Evolutionary conservation across 192 early-diverging fungal species (phyloP), one percentile per base, ranked within the genome.

Genomic region (Cetraspora pellucida): DNA sequence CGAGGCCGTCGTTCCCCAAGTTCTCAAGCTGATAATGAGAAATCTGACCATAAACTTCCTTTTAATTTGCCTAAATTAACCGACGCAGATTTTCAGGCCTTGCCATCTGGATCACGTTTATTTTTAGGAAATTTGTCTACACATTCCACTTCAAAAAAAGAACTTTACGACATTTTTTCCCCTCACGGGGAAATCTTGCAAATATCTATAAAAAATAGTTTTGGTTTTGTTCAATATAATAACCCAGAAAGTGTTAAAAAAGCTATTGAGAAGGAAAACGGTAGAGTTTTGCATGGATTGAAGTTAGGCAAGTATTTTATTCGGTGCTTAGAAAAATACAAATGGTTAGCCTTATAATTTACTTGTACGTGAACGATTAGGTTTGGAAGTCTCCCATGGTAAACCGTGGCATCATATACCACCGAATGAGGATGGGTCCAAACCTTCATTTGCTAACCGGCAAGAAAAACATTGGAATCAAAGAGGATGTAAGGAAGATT

Each of bases 191-290:
- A 76, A 66, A 66, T 76, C 66, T 76, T 76, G 25, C 63, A 76
- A 64, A 76, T 76, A 37, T 76, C 74, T 25, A 76, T 76, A 28
- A 76, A 76, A 66, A 76, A 76, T 76, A 76, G 74, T 55, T 76
- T 76, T 76, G 74, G 74, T 7, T 76, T 76, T 43, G 50, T 76
- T 30, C 74, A 76, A 76, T 76, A 76, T 66, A 63, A 76, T 66
- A 76, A 76, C 23, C 63, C 64, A 28, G 74, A 65, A 50, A 76
- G 74, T 55, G 63, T 76, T 10, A 49, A 23, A 50, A 64, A 54
- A 43, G 74, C 74, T 13, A 76, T 76, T 44, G 64, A 64, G 19
- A 50, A 47, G 19, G 74, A 76, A 76, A 76, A 76, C 52, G 74
- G 74, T 64, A 64, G 74, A 64, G 47, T 76, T 37, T 66, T 76